phyloP scores from a whole-genome alignment of 441 rosid species.

The Croton setiger region DNA sequence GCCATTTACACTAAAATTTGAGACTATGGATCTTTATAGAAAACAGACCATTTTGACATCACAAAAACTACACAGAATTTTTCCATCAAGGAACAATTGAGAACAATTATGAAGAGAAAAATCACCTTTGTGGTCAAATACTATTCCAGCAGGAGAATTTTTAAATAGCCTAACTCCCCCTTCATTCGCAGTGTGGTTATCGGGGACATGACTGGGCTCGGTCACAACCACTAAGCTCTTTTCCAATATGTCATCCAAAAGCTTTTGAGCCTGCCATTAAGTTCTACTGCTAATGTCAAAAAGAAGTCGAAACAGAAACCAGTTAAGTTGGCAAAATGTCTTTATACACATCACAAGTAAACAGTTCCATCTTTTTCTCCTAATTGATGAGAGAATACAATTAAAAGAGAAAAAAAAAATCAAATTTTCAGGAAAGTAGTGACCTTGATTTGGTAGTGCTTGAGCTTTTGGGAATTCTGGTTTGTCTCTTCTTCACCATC shows the following conservation, averaged over 20 bases:
- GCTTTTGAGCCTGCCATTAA: constrained; percentile 65
- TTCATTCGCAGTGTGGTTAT: constrained; percentile 30
- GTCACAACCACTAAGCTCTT: constrained; percentile 51
- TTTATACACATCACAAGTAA: neutral
- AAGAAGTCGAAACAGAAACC: constrained; percentile 1
- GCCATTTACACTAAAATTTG: neutral
- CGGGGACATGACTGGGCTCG: constrained; percentile 29
- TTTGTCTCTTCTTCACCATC: constrained; percentile 24
- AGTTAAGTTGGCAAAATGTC: neutral
- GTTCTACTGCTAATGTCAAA: constrained; percentile 9
- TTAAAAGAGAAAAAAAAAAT: neutral
- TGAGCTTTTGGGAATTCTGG: constrained; percentile 52
- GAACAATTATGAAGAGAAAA: constrained; percentile 4
- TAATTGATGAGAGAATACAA: neutral
- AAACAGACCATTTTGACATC: too few species aligned
- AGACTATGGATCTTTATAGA: neutral
- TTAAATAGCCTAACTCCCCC: constrained; percentile 69
- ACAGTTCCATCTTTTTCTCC: neutral
- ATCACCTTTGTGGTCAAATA: constrained; percentile 63
- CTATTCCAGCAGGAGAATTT: constrained; percentile 60
- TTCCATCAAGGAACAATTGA: constrained; percentile 1
- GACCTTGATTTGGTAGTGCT: constrained; percentile 75
- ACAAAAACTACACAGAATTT: neutral
- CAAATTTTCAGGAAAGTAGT: neutral
- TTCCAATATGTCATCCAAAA: constrained; percentile 68